Evolutionary conservation across 352 stramenopile genomes (phyloP), one percentile per base, ranked within the genome.

Genomic region (Phytophthora crassamura): DNA sequence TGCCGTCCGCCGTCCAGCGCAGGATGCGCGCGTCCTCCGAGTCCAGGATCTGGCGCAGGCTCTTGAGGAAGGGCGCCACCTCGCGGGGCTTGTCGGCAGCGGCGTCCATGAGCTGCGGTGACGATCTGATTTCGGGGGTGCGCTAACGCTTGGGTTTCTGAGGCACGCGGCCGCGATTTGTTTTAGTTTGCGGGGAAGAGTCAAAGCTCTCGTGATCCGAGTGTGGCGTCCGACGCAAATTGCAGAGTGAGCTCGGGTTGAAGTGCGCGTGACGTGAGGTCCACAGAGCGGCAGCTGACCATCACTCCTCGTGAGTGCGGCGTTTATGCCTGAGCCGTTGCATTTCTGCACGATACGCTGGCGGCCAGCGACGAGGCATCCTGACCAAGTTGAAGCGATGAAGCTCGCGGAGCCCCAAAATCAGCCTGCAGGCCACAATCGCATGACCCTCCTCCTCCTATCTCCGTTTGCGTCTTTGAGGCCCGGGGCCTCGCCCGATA

Each of bases 41-140:
- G 47, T 90, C 72, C 7, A 93, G 72, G 55, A 93, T 91, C 30
- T 65, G 58, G 47, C 82, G 79, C 18, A 93, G 61, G 38, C 74
- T 89, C 50, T 75, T 77, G 48, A 93, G 81, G 62, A 93, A 93
- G 45, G 84, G 84, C 45, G 84, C 82, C 35, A 90, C 73, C 40
- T 90, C 80, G 57, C 85, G 83, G 62, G 53, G 33, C 34, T 52
- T 43, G 25, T 6, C 18, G 32, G 14, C 16, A 15, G 18, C 16
- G 42, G 18, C 10, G 42, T 5, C 22, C 42, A 49, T 49, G 22
- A 25, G 22, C 22, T 25, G 22, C 22, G 22, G 22, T 25, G 22
- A 40, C 35, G 35, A 53, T 42, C 43, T 64, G 38, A 43, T 59
- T 59, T 60, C 33, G 46, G 47, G 30, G 36, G 33, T 39, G 22